A percentile compares a stretch with the other conserved stretches of the same genome.
Conservation (phyloP, 257 asterid genomes). For the Forsythia suspensa region DNA sequence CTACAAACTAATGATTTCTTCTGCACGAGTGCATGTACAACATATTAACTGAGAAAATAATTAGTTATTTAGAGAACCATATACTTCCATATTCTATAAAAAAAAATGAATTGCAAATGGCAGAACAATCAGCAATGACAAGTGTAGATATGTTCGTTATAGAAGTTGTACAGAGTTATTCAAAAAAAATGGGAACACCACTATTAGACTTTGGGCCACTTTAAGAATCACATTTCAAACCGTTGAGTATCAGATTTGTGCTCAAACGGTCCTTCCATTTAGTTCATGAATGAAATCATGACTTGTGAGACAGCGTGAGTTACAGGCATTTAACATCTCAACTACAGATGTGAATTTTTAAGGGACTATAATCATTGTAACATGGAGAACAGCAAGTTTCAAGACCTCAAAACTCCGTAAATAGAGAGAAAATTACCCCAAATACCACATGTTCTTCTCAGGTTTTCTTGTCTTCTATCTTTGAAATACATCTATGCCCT, state of each 20-base stretch:
- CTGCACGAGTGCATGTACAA: background rate
- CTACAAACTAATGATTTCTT: conserved; percentile 6
- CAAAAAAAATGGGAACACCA: conserved; percentile 1
- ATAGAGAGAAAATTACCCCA: background rate
- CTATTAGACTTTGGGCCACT: conserved; percentile 1
- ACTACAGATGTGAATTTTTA: background rate
- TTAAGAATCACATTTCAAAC: background rate
- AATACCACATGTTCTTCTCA: background rate
- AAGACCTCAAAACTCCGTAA: background rate
- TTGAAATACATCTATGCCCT: background rate
- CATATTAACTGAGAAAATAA: background rate
- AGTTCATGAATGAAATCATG: conserved; percentile 1
- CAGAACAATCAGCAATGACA: background rate
- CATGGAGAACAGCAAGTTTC: background rate
- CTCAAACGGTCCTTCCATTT: background rate
- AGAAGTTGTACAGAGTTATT: conserved; percentile 12
- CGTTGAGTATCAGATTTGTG: background rate
- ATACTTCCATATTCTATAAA: background rate
- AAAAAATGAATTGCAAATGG: background rate
- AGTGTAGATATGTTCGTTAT: conserved; percentile 7
- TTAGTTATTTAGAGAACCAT: conserved; percentile 3
- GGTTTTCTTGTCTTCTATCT: background rate
- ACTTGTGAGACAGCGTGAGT: background rate
- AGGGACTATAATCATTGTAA: background rate
- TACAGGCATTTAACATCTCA: background rate